Evolutionary conservation across 768 basidiomycete genomes (phyloP), one percentile per base, ranked within the genome.

Genomic region (Pleurotus tuber-regium): DNA sequence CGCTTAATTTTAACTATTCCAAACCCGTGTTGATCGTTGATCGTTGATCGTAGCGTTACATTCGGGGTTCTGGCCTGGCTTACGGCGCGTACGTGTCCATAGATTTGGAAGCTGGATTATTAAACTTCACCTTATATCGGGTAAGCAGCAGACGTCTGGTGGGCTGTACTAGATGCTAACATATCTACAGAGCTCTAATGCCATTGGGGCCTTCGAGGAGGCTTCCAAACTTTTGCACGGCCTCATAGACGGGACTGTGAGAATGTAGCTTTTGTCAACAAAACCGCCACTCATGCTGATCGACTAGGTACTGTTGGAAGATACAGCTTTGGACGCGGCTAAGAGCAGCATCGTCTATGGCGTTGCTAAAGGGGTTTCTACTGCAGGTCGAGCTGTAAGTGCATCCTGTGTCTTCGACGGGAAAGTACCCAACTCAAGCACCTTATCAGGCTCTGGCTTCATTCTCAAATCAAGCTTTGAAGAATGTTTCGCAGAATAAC

Each of bases 61-160:
- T 99, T 54, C 87, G 97, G 35, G 97, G 97, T 5, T 87, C 92
- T 51, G 97, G 97, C 18, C 71, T 99, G 28, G 97, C 97, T 4
- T 98, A 97, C 57, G 92, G 93, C n/a, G 92, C 92, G 23, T 83
- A 83, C 59, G 74, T 87, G 26, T 75, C 76, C 0, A 64, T 85
- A 26, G 92, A 95, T 58, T 71, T 84, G 26, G 94, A 97, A 68
- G 77, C 86, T 19, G 92, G 92, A 1, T 68, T 87, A 9, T 68
- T 92, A 23, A 82, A 68, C 44, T 95, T 94, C 68, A 77, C 80
- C 11, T 72, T 95, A 2, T 95, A 92, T 62, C 78, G 92, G 44
- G 89, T 87, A 71, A 52, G 31, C 14, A 10, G 4, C 23, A 43
- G 16, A 47, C 23, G 16, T 43, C 50, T 30, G 14, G 18, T 21